Evolutionary conservation across 164 flowering plant species (phyloP), one percentile per base, ranked within the genome.

Genomic region (Hamamelis virginiana): DNA sequence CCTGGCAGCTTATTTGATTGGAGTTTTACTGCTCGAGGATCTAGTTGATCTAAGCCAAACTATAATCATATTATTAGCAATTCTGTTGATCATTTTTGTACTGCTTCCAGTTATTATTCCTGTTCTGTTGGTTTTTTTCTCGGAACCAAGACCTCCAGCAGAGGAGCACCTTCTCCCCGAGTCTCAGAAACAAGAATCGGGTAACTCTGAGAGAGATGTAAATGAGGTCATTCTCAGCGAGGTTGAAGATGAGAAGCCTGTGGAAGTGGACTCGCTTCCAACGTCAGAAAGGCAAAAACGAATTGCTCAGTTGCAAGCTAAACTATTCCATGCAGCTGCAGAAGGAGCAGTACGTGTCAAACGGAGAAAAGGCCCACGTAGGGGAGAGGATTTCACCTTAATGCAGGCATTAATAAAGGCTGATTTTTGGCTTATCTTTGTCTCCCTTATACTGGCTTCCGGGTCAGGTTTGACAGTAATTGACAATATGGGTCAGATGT

Each of bases 381-480:
- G 84, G 75, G 88, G 90, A 62, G 90, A 86, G 63, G 80, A 86
- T 57, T 78, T 78, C 77, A 86, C 88, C 5, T 62, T 86, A 25
- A 1, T 26, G 51, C 83, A 84, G 74, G 85, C 87, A 27, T 59
- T 86, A 22, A 64, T 56, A n/a, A 84, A 78, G 56, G 82, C 84
- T 15, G 90, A 86, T 65, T 80, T 84, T 64, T 84, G 78, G 86
- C 83, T 86, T 22, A 52, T 86, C 9, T 86, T 83, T 59, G 0
- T 77, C 50, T 83, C 88, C 45, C 77, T 83, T 21, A 64, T 81
- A 1, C 72, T 80, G 26, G 86, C 77, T 14, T 47, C 78, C 28
- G 90, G 90, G 14, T 80, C 86, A 1, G 86, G 90, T 16, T 63
- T 84, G 77, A 81, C 88, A 16, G 72, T 83, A 18, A 80, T 86